phyloP scores from a whole-genome alignment of 306 rosid genomes.

The Cucumis hystrix region DNA sequence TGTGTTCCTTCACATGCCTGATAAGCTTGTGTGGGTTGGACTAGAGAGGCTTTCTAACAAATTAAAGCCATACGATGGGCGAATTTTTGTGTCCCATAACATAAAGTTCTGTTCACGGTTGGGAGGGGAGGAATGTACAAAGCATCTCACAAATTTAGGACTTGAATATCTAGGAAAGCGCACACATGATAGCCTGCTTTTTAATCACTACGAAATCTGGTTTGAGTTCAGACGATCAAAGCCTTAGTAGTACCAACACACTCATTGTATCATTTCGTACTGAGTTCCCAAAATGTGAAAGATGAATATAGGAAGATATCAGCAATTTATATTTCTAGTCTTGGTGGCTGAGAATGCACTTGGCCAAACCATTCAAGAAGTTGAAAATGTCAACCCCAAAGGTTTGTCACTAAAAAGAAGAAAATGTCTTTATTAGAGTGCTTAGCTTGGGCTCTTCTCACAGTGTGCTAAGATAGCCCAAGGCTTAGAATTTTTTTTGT shows the following conservation, averaged over 20 bases:
- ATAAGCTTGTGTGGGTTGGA: slow-evolving; percentile 76
- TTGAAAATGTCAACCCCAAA: background rate
- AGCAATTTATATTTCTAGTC: background rate
- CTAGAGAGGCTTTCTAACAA: slow-evolving; percentile 54
- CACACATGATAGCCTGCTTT: slow-evolving; percentile 81
- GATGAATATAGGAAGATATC: background rate
- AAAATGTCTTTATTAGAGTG: background rate
- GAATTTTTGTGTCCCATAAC: slow-evolving; percentile 79
- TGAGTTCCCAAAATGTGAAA: background rate
- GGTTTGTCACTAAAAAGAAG: background rate
- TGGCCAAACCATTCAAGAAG: background rate
- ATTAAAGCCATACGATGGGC: slow-evolving; percentile 54
- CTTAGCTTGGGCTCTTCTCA: background rate
- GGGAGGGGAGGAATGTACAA: slow-evolving; percentile 75
- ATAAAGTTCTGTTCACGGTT: slow-evolving; percentile 73
- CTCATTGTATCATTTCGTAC: background rate
- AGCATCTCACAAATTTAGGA: slow-evolving; percentile 52
- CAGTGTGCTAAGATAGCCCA: background rate
- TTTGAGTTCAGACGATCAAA: slow-evolving; percentile 53
- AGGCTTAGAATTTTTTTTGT: background rate
- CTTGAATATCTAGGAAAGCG: slow-evolving; percentile 68
- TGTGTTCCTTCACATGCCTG: slow-evolving; percentile 92
- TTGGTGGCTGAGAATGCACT: background rate
- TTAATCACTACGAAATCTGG: slow-evolving; percentile 92
- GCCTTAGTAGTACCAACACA: slow-evolving; percentile 12